Evolutionary conservation across 176 grass and related monocot genomes (phyloP).

Genomic region (Bothriochloa decipiens): DNA sequence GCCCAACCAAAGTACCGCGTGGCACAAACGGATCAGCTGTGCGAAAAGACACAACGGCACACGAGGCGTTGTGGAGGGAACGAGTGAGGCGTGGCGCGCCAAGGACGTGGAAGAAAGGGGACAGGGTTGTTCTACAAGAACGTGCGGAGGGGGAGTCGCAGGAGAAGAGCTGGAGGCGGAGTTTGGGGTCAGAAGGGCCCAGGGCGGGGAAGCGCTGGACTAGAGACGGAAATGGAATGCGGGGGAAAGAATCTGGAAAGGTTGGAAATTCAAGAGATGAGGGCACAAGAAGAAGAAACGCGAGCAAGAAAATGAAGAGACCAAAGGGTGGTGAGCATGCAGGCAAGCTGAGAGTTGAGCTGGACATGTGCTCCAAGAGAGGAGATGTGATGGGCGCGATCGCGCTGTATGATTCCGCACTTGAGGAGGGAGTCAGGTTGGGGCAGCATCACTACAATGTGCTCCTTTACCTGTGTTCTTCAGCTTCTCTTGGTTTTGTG

Average conservation of each 20-base stretch:
- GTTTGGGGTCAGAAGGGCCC: not conserved
- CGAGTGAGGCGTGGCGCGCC: not conserved
- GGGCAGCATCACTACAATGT: constrained; percentile 75
- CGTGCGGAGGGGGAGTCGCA: not conserved
- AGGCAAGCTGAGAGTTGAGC: constrained; percentile 46
- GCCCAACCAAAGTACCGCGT: not conserved
- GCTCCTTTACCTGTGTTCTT: constrained; percentile 72
- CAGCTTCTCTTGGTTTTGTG: constrained; percentile 56
- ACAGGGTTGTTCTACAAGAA: constrained; percentile 9
- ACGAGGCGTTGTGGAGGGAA: not conserved
- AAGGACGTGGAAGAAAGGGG: constrained; percentile 30
- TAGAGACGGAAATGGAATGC: constrained; percentile 14
- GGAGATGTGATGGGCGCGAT: constrained; percentile 67
- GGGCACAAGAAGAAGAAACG: constrained; percentile 12
- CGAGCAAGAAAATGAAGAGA: constrained; percentile 26
- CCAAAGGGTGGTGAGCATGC: constrained; percentile 29
- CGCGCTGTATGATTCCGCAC: constrained; percentile 52
- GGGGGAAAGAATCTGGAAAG: constrained; percentile 14
- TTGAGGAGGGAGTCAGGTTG: constrained; percentile 45
- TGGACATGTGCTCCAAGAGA: constrained; percentile 73
- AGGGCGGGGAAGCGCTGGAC: not conserved
- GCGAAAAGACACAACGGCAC: not conserved
- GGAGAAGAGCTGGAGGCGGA: not conserved
- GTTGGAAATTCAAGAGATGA: constrained; percentile 7
- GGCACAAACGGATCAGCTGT: not conserved